Evolutionary conservation across 2,329 filamentous ascomycete genomes (phyloP).

Genomic region (Fusarium pseudocircinatum): DNA sequence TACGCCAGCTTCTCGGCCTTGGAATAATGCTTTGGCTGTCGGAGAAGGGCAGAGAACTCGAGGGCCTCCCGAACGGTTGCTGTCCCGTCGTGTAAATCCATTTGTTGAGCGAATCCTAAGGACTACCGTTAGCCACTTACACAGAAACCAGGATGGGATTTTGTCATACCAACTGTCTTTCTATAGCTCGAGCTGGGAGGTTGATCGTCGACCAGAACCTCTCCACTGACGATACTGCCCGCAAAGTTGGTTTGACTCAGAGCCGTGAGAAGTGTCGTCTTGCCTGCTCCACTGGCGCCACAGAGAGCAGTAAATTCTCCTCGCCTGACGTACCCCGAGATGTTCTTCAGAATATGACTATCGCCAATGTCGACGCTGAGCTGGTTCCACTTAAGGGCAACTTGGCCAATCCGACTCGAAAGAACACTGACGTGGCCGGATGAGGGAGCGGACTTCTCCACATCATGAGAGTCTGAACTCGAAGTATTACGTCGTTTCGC

Average conservation of each 20-base stretch:
- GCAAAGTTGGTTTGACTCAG: background rate
- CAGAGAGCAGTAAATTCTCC: background rate
- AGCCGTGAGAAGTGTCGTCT: background rate
- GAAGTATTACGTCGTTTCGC: background rate
- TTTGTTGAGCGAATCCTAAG: background rate
- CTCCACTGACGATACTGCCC: background rate
- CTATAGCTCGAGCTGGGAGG: background rate
- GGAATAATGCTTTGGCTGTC: background rate
- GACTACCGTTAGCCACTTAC: accelerated
- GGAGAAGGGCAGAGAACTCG: background rate
- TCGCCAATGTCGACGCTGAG: background rate
- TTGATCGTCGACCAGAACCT: background rate
- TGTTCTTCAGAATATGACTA: background rate
- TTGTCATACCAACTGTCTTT: background rate
- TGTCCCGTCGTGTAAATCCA: background rate
- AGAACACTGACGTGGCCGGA: background rate
- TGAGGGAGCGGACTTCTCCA: background rate
- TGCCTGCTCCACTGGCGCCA: background rate
- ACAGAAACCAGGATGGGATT: accelerated
- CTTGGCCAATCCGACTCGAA: background rate
- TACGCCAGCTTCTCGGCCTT: background rate
- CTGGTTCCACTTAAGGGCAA: background rate
- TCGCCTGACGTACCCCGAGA: background rate
- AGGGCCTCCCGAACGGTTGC: background rate
- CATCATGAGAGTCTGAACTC: background rate